Evolutionary conservation across 805 yeast species (phyloP), one percentile per base, ranked within the genome.

Genomic region (Candida maltosa): DNA sequence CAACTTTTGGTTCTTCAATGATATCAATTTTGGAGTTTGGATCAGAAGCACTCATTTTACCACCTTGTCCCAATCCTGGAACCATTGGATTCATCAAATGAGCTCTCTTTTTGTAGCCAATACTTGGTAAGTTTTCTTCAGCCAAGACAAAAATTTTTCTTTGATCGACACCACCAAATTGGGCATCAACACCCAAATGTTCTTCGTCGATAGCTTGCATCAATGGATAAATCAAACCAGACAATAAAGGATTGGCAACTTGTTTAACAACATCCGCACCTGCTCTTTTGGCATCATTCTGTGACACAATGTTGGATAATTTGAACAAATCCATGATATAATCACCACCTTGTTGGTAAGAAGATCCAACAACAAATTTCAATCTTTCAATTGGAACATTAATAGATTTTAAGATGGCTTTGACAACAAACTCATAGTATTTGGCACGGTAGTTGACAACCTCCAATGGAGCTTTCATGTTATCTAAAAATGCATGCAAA

Each of bases 211-310:
- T 73, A 5, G 97, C 97, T 69, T 93, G 99, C 99, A 93, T 93
- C 56, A 94, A 76, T 37, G 99, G 99, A 65, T 93, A 93, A 49
- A 93, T 87, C 59, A 93, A 76, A 6, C 98, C 98, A 26, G 91
- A 79, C 40, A 93, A 75, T 47, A 88, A 75, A 26, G 99, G 98
- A 62, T 89, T 89, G 24, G 87, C 80, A 31, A 89, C 97, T 69
- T 93, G 98, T 60, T 93, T 93, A 44, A 93, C 99, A 37, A 93
- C 99, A 63, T 93, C 99, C 8, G 99, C 97, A 60, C 99, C 99
- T 2, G 99, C 99, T 62, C 98, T 80, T 69, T 87, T 87, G 41
- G 97, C 96, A 58, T 89, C 97, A 58, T 91, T 89, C 65, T 87
- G 96, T 16, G 95, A 80, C 19, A 87, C 96, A 30, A 69, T 59